Conservation (phyloP, 352 stramenopile genomes). For the Phytopythium oedochilum region DNA sequence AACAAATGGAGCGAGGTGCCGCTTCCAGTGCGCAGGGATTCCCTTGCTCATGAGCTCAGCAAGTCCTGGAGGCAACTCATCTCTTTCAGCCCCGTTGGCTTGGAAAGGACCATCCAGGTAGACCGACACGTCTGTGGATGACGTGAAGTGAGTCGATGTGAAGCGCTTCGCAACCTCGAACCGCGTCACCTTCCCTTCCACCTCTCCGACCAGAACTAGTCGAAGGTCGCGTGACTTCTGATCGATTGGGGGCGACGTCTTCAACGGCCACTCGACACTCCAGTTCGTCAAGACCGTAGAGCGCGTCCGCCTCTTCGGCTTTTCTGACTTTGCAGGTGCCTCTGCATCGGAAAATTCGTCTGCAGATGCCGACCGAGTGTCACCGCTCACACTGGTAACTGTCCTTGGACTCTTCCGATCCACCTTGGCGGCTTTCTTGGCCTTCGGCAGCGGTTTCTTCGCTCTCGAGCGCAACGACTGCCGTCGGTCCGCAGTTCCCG, state of each 20-base stretch:
- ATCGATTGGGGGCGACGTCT: background rate
- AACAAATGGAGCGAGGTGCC: constrained; percentile 18
- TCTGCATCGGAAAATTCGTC: background rate
- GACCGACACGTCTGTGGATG: constrained; percentile 31
- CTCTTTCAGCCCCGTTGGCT: constrained; percentile 22
- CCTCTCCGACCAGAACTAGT: constrained; percentile 23
- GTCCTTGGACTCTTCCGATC: background rate
- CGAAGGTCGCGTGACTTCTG: constrained; percentile 3
- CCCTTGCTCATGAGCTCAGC: constrained; percentile 51
- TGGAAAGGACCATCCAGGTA: constrained; percentile 35
- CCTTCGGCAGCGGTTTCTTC: constrained; percentile 1
- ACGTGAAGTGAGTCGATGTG: constrained; percentile 34
- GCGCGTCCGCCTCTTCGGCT: background rate
- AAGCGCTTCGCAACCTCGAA: constrained; percentile 43
- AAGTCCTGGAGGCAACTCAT: constrained; percentile 27
- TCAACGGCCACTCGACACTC: constrained; percentile 25
- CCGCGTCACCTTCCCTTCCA: constrained; percentile 11
- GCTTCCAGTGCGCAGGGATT: constrained; percentile 44
- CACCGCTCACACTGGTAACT: background rate
- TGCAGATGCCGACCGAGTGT: background rate
- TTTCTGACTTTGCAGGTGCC: background rate
- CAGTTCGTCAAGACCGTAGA: constrained; percentile 16
- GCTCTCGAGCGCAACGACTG: background rate
- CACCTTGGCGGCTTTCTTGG: background rate
- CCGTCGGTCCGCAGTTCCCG: background rate